phyloP scores from a whole-genome alignment of 2,329 filamentous ascomycete genomes.

The Fusarium bactridioides region DNA sequence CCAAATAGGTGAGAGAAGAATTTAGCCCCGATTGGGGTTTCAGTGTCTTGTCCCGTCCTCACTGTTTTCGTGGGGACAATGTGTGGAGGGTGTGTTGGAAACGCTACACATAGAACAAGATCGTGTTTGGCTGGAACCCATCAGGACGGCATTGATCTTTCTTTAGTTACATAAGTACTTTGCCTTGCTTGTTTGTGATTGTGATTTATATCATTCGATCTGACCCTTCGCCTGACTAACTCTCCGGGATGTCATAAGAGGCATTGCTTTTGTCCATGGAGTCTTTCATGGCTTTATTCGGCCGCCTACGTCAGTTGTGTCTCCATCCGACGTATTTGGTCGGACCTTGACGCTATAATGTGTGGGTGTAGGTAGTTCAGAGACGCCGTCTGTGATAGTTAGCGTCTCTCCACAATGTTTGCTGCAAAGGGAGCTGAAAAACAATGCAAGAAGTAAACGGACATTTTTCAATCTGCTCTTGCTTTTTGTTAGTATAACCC shows the following conservation, averaged over 20 bases:
- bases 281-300: not conserved
- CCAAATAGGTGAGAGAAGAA: not conserved
- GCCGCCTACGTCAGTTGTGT: conserved; percentile 12
- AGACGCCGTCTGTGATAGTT: not conserved
- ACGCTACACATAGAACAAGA: conserved; percentile 6
- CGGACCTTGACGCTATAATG: not conserved
- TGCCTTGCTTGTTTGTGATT: not conserved
- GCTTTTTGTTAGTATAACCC: not conserved
- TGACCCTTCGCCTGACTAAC: not conserved
- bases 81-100: conserved; percentile 25
- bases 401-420: not conserved
- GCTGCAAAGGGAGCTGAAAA: not conserved
- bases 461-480: not conserved
- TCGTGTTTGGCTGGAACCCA: not conserved
- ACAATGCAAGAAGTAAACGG: not conserved
- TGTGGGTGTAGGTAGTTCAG: not conserved
- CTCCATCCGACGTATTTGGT: not conserved
- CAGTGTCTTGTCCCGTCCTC: conserved; percentile 15
- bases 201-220: not conserved
- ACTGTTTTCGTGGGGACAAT: conserved; percentile 38
- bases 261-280: not conserved
- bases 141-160: not conserved
- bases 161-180: not conserved
- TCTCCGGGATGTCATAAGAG: not conserved
- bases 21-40: conserved; percentile 36